Evolutionary conservation across 257 asterid species (phyloP), one percentile per base, ranked within the genome.

Genomic region (Fraxinus quadrangulata): DNA sequence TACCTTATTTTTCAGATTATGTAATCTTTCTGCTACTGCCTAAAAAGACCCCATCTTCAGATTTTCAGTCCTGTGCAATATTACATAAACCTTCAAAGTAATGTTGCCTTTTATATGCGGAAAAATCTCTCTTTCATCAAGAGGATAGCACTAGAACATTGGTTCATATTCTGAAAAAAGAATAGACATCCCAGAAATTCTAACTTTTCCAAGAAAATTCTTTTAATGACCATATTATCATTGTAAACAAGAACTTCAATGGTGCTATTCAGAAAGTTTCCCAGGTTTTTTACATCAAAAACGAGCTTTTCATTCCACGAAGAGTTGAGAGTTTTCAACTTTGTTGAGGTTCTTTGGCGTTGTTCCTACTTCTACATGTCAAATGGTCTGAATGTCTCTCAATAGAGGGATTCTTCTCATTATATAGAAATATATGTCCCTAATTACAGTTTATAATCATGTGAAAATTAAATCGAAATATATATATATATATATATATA

Each of bases 21-120:
- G 82, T 71, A 0, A 72, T 10, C 70, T 80, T 28, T 84, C 85
- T 75, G 79, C 82, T 70, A 30, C 80, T 11, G 75, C 56, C 21
- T 84, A 79, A 63, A 75, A 49, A 24, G 75, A 68, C 28, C 7
- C 11, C 12, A 30, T 56, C 14, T 19, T 56, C 70, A 79, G 72
- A n/a, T 73, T 77, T 30, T 54, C 68, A 61, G 21, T 77, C 54
- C 54, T 70, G 6, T 81, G 87, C 65, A 76, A 79, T 78, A 67
- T 81, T 6, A 86, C 83, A 84, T 84, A 94, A 37, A 92, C 79
- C 23, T 74, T 91, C 65, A 94, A 77, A 33, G 94, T 86, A 59
- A 92, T 87, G 67, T 94, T 97, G 34, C 98, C 99, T 67, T 86
- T 94, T 0, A 94, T 87, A 75, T 90, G 91, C 3, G 98, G 92